These are phyloP conservation scores for Sclerotinia spermophila DNA, from an alignment of 2,329 filamentous ascomycete genomes.

Conservation along the genomic window DNA sequence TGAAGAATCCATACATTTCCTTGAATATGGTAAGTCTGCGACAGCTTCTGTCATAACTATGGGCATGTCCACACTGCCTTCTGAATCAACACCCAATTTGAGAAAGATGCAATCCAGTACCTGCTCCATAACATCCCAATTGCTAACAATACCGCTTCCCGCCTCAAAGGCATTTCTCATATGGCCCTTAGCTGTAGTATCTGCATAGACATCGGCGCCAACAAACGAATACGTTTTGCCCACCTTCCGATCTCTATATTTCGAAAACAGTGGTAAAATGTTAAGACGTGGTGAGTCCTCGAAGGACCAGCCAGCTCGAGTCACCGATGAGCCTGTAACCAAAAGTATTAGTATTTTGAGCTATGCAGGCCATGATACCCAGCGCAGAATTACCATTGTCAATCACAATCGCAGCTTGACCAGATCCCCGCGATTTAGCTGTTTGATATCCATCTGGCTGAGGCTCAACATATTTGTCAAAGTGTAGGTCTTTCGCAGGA, in stretches of 20 bases:
- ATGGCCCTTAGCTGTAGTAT: conserved; percentile 88
- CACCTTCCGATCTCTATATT: conserved; percentile 91
- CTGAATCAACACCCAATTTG: conserved; percentile 82
- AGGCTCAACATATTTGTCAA: conserved; percentile 52
- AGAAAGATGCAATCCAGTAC: conserved; percentile 92
- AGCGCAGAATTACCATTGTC: conserved; percentile 71
- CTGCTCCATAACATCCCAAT: conserved; percentile 98
- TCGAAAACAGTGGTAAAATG: conserved; percentile 86
- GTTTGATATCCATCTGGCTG: conserved; percentile 61
- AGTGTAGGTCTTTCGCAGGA: conserved; percentile 58
- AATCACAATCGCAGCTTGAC: conserved; percentile 80
- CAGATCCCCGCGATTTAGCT: conserved; percentile 55
- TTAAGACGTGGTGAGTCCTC: conserved; percentile 75
- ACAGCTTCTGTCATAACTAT: conserved; percentile 95
- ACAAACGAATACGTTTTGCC: conserved; percentile 90
- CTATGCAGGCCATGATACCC: neutral
- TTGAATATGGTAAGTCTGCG: conserved; percentile 82
- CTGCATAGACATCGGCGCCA: conserved; percentile 87
- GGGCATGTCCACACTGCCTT: conserved; percentile 75
- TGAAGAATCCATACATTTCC: conserved; percentile 64
- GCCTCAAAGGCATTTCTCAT: conserved; percentile 88
- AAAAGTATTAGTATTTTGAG: conserved; percentile 21
- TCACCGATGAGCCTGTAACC: conserved; percentile 70
- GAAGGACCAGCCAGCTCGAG: conserved; percentile 95
- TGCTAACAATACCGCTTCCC: conserved; percentile 86